phyloP scores from a whole-genome alignment of 2,329 filamentous ascomycete species.

The Cladosporium sp. region DNA sequence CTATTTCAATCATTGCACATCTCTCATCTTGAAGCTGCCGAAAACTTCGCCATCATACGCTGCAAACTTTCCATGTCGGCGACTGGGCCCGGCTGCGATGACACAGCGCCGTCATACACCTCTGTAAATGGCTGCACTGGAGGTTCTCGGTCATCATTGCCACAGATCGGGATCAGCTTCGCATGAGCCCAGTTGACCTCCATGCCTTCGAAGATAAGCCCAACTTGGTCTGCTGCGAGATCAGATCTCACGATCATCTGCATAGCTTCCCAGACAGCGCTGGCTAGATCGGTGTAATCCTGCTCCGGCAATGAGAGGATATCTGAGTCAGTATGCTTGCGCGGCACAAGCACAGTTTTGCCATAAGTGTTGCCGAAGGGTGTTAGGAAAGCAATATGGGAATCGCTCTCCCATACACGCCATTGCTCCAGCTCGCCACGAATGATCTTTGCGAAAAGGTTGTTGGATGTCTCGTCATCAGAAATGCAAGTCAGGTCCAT shows the following conservation, averaged over 20 bases:
- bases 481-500: background rate
- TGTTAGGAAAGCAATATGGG: constrained; percentile 5
- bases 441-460: constrained; percentile 6
- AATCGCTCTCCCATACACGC: background rate
- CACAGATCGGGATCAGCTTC: constrained; percentile 1
- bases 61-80: constrained; percentile 10
- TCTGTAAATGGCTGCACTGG: constrained; percentile 1
- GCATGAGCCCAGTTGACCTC: constrained; percentile 9
- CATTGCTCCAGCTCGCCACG: constrained; percentile 6
- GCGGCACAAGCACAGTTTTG: constrained; percentile 6
- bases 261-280: constrained; percentile 4
- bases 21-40: background rate
- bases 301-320: background rate
- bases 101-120: background rate
- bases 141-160: background rate
- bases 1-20: too few species aligned
- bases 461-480: background rate
- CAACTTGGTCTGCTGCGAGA: background rate
- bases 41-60: constrained; percentile 14
- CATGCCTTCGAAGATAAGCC: constrained; percentile 12
- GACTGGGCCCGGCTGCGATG: background rate
- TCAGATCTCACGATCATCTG: background rate
- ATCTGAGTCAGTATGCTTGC: background rate
- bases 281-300: background rate
- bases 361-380: constrained; percentile 1